phyloP scores from a whole-genome alignment of 1,139 yeast species.

The Kluyveromyces sp. region DNA sequence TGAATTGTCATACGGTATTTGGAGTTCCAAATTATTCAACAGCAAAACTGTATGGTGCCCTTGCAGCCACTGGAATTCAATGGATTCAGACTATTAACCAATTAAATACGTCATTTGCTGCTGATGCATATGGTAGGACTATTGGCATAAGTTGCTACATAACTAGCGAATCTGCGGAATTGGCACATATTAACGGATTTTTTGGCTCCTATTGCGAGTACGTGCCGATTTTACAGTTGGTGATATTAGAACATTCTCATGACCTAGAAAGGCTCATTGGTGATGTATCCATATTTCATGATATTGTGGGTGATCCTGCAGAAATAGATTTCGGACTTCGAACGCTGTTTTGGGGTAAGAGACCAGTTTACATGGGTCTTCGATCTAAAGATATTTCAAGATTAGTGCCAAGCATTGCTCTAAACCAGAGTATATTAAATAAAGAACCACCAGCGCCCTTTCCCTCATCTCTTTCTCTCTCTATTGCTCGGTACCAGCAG shows the following conservation, averaged over 20 bases:
- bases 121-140: constrained; percentile 56
- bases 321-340: constrained; percentile 66
- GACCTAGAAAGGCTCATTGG: constrained; percentile 3
- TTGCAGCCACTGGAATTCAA: constrained; percentile 39
- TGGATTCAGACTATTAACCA: constrained; percentile 68
- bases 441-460: constrained; percentile 19
- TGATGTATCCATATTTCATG: constrained; percentile 4
- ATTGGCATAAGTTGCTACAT: constrained; percentile 48
- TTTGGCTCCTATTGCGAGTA: constrained; percentile 57
- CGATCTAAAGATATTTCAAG: constrained; percentile 24
- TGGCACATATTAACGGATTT: constrained; percentile 50
- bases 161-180: constrained; percentile 63
- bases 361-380: constrained; percentile 76
- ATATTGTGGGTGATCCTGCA: constrained; percentile 26
- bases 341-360: constrained; percentile 58
- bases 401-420: background rate
- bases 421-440: background rate
- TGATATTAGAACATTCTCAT: constrained; percentile 3
- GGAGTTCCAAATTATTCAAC: constrained; percentile 61
- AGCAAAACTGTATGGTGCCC: background rate
- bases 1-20: constrained; percentile 46
- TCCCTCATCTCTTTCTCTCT: constrained; percentile 31
- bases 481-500: no score
- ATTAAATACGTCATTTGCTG: constrained; percentile 45
- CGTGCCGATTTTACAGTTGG: constrained; percentile 37